Evolutionary conservation across 371 early-diverging fungal species (phyloP).

Genomic region (Capniomyces stellatus): DNA sequence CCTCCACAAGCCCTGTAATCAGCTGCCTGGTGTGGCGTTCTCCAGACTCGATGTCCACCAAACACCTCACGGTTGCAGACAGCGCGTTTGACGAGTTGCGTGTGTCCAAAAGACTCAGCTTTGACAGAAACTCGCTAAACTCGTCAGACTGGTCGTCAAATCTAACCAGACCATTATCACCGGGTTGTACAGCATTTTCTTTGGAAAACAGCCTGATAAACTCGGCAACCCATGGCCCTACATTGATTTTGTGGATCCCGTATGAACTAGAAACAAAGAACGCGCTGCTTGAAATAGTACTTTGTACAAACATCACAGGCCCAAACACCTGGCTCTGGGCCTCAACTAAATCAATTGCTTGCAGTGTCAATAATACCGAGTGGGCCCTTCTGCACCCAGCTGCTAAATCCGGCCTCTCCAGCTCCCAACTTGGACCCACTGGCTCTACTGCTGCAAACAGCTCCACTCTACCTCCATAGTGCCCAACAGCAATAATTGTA

Average conservation of each 20-base stretch:
- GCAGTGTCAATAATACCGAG: background rate
- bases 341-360: background rate
- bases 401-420: background rate
- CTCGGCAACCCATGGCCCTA: background rate
- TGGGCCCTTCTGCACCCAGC: background rate
- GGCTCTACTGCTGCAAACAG: conserved; percentile 25
- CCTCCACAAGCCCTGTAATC: conserved; percentile 12
- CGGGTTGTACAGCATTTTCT: background rate
- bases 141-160: background rate
- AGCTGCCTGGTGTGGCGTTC: background rate
- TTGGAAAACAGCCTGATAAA: background rate
- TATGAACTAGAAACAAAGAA: background rate
- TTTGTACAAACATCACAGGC: background rate
- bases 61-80: background rate
- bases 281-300: background rate
- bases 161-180: background rate
- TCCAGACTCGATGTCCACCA: background rate
- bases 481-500: conserved; percentile 14
- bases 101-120: background rate
- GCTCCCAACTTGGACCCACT: conserved; percentile 13
- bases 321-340: background rate
- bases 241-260: background rate
- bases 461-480: conserved; percentile 18
- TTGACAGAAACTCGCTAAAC: background rate
- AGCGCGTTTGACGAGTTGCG: background rate